A percentile compares a stretch with the other conserved stretches of the same genome.
phyloP scores from a whole-genome alignment of 768 basidiomycete genomes.

The Porpolomopsis calyptriformis region DNA sequence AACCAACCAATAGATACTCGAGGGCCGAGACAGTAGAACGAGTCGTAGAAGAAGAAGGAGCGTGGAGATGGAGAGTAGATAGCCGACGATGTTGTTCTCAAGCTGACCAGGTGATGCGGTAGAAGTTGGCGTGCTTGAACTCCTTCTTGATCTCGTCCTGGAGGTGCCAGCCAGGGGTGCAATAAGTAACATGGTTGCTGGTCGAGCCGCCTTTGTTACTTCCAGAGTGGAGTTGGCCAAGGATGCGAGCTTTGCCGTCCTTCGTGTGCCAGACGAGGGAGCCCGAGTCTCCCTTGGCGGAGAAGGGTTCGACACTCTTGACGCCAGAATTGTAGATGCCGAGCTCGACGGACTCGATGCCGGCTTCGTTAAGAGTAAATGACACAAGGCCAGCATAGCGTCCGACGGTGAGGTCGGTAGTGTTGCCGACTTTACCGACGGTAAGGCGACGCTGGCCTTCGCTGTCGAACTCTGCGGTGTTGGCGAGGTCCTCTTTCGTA shows the following conservation, averaged over 20 bases:
- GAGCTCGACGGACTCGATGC: conserved; percentile 21
- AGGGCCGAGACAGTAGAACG: background rate
- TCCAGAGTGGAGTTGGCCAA: conserved; percentile 34
- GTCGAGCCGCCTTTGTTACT: conserved; percentile 20
- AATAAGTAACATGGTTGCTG: conserved; percentile 34
- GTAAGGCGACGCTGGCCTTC: conserved; percentile 21
- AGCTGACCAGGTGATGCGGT: conserved; percentile 36
- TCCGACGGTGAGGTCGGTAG: conserved; percentile 28
- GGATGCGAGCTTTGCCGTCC: conserved; percentile 19
- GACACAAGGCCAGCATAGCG: conserved; percentile 25
- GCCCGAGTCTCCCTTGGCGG: conserved; percentile 30
- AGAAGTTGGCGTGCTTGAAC: conserved; percentile 41
- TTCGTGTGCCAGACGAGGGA: conserved; percentile 22
- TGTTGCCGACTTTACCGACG: conserved; percentile 27
- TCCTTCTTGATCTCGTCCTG: conserved; percentile 36
- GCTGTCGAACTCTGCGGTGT: conserved; percentile 21
- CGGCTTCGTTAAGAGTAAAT: conserved; percentile 18
- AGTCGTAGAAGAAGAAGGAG: conserved; percentile 4
- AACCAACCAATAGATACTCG: background rate
- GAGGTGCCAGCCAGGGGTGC: conserved; percentile 33
- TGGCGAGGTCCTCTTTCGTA: conserved; percentile 16
- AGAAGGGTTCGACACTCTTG: conserved; percentile 20
- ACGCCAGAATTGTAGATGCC: conserved; percentile 26
- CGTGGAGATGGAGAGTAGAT: conserved; percentile 1
- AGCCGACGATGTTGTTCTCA: conserved; percentile 16